Evolutionary conservation across 306 rosid genomes (phyloP).

Genomic region (Vigna mungo): DNA sequence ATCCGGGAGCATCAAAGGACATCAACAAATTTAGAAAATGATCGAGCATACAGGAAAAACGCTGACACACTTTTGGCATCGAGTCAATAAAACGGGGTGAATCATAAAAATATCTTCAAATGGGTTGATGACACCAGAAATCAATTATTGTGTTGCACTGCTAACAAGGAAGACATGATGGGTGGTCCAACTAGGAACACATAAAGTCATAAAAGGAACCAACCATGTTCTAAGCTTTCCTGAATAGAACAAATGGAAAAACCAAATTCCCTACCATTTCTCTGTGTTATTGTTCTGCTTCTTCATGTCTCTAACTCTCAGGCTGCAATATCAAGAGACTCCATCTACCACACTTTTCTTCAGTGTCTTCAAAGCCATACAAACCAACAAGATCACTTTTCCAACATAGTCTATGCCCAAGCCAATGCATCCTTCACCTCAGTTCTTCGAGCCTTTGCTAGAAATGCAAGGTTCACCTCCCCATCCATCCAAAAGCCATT

Average conservation of each 20-base stretch:
- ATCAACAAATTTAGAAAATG: slow-evolving; percentile 1
- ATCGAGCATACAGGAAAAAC: neutral
- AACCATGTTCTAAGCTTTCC: neutral
- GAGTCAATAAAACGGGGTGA: neutral
- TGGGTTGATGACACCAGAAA: slow-evolving; percentile 15
- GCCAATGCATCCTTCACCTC: slow-evolving; percentile 50
- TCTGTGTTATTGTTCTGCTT: slow-evolving; percentile 33
- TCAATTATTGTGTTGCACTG: slow-evolving; percentile 29
- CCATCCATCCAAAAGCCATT: slow-evolving; percentile 51
- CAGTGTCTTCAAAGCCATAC: slow-evolving; percentile 52
- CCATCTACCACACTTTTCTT: slow-evolving; percentile 41
- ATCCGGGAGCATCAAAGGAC: neutral
- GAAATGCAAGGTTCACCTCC: slow-evolving; percentile 55
- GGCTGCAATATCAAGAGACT: slow-evolving; percentile 18
- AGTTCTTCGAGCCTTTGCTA: slow-evolving; percentile 42
- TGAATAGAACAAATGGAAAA: slow-evolving; percentile 38
- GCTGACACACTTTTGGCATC: neutral
- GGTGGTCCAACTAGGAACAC: slow-evolving; percentile 21
- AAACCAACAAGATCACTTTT: slow-evolving; percentile 33
- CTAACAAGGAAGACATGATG: neutral
- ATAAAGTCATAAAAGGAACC: neutral
- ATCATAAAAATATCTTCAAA: slow-evolving; percentile 16
- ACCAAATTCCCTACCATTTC: neutral
- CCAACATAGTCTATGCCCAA: slow-evolving; percentile 47
- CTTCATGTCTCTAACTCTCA: slow-evolving; percentile 40